phyloP scores from a whole-genome alignment of 257 asterid genomes.

The Orobanche coerulescens region DNA sequence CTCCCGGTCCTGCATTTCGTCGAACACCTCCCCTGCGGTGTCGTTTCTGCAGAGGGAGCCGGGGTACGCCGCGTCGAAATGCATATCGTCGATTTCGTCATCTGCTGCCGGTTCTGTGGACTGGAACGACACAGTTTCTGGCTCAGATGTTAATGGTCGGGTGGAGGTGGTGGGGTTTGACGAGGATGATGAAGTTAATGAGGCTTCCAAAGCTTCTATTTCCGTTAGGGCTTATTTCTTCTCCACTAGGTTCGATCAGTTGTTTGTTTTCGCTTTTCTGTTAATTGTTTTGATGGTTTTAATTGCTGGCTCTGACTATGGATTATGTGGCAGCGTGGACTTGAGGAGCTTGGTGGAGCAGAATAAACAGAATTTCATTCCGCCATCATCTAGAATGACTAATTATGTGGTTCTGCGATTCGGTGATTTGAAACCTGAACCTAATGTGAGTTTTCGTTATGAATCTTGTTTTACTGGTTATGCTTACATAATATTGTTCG shows the following conservation, averaged over 20 bases:
- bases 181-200: constrained; percentile 36
- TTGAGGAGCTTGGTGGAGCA: constrained; percentile 77
- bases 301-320: constrained; percentile 4
- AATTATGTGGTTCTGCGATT: constrained; percentile 81
- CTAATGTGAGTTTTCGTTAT: constrained; percentile 45
- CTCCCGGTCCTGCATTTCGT: too few species aligned
- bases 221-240: constrained; percentile 90
- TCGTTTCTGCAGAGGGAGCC: constrained; percentile 25
- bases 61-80: constrained; percentile 29
- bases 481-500: too few species aligned
- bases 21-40: neutral
- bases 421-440: constrained; percentile 39
- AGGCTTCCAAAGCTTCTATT: constrained; percentile 35
- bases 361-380: constrained; percentile 64
- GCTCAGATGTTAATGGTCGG: constrained; percentile 27
- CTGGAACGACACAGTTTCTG: constrained; percentile 40
- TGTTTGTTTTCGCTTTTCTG: neutral
- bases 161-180: constrained; percentile 28
- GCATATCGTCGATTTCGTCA: constrained; percentile 46
- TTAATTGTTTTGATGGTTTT: neutral
- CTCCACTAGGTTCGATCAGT: constrained; percentile 66
- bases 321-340: constrained; percentile 67
- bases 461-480: too few species aligned
- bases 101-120: constrained; percentile 35
- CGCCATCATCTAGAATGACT: constrained; percentile 86